These are phyloP conservation scores for Sambucus nigra DNA, from an alignment of 129 eudicot genomes.

Conservation along the genomic window DNA sequence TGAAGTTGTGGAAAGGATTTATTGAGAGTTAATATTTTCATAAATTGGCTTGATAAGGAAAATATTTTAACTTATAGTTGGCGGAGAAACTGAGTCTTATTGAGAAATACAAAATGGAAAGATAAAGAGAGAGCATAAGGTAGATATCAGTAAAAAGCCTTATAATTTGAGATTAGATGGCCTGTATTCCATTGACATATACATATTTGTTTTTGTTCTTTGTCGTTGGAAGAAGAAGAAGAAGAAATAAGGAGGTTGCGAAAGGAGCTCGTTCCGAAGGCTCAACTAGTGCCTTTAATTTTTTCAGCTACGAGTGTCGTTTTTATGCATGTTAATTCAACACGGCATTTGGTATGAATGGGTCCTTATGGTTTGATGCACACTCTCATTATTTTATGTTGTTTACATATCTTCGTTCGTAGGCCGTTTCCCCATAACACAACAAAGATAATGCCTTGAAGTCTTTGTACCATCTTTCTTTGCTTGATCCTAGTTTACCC, in stretches of 20 bases:
- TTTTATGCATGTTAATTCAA: no score
- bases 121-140: conserved; percentile 82
- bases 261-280: conserved; percentile 89
- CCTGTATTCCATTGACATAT: neutral
- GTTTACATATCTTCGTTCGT: no score
- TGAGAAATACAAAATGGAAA: conserved; percentile 63
- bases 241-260: conserved; percentile 77
- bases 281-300: conserved; percentile 99
- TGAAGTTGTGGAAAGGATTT: no score
- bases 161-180: neutral
- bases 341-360: no score
- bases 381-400: no score
- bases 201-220: neutral
- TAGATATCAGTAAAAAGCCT: conserved; percentile 10
- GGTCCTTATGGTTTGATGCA: no score
- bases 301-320: no score
- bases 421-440: no score
- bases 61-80: conserved; percentile 27
- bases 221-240: conserved; percentile 76
- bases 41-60: conserved; percentile 1
- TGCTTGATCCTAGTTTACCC: no score
- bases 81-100: conserved; percentile 48
- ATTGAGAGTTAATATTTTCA: no score
- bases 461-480: no score
- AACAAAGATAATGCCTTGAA: no score